These are phyloP conservation scores for Phylloporus arenicola DNA, from an alignment of 768 basidiomycete species.

Conservation along the genomic window DNA sequence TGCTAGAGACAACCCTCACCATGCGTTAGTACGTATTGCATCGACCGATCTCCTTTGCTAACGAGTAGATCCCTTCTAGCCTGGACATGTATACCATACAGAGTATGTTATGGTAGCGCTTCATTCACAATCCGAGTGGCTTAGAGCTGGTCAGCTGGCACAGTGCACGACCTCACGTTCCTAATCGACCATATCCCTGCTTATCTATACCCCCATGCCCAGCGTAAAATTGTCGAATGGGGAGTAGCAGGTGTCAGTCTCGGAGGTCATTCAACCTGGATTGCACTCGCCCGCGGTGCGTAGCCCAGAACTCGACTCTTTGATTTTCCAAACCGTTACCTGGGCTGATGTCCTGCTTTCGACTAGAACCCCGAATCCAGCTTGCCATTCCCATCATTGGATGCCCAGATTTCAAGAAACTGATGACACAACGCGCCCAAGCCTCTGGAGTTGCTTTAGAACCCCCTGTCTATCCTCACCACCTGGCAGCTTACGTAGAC, in stretches of 20 bases:
- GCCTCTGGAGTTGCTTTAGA: constrained; percentile 37
- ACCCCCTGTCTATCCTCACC: constrained; percentile 54
- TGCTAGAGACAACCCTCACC: constrained; percentile 18
- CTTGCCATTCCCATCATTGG: constrained; percentile 55
- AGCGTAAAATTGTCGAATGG: constrained; percentile 61
- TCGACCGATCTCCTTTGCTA: not conserved
- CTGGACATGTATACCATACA: constrained; percentile 31
- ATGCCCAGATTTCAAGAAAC: constrained; percentile 60
- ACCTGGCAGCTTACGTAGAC: constrained; percentile 44
- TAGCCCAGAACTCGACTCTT: not conserved
- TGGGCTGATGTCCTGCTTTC: not conserved
- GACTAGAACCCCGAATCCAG: constrained; percentile 41
- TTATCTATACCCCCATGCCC: constrained; percentile 64
- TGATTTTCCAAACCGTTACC: not conserved
- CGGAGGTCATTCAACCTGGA: constrained; percentile 84
- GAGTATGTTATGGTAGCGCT: constrained; percentile 13
- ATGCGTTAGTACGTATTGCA: constrained; percentile 22
- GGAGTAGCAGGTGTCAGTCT: constrained; percentile 72
- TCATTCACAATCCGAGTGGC: not conserved
- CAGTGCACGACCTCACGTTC: constrained; percentile 71
- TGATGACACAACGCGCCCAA: constrained; percentile 55
- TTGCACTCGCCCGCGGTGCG: constrained; percentile 47
- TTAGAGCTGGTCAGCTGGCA: constrained; percentile 38
- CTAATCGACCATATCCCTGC: constrained; percentile 75
- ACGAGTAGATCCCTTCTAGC: constrained; percentile 10